phyloP scores from a whole-genome alignment of 1,284 basidiomycete genomes.

The Trichosporon asahii region DNA sequence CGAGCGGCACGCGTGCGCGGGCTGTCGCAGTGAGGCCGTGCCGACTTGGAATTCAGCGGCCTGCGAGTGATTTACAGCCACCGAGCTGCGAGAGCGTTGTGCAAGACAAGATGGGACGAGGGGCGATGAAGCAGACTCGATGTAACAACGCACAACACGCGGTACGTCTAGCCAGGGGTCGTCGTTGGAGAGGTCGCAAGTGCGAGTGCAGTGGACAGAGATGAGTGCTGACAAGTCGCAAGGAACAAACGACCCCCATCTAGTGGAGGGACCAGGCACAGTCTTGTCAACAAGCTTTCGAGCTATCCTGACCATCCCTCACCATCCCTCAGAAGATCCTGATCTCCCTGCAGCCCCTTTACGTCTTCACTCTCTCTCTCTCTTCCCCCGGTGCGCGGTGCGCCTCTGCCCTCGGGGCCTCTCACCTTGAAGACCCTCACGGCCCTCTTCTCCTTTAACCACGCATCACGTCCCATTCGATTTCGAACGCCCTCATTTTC shows the following conservation, averaged over 20 bases:
- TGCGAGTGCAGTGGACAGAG: neutral
- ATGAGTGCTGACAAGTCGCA: neutral
- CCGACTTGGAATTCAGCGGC: neutral
- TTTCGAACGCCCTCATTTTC: neutral
- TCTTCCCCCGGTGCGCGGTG: neutral
- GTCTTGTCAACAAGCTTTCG: conserved; percentile 5
- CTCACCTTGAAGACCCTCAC: neutral
- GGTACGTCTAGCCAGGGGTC: neutral
- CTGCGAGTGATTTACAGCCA: neutral
- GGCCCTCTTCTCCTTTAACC: neutral
- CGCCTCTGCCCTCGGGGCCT: neutral
- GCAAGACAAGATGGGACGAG: neutral
- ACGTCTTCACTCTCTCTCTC: neutral
- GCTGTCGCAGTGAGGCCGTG: neutral
- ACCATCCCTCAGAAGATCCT: neutral
- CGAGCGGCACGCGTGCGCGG: neutral
- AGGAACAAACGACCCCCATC: neutral
- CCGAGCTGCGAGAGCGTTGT: neutral
- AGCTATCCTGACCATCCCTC: conserved; percentile 7
- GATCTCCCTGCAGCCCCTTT: neutral
- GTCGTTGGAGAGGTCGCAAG: neutral
- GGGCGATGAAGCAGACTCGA: neutral
- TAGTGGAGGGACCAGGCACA: neutral
- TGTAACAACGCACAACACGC: neutral
- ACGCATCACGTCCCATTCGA: neutral